Evolutionary conservation across 2,329 filamentous ascomycete genomes (phyloP), one percentile per base, ranked within the genome.

Genomic region (Metarhizium humberi): DNA sequence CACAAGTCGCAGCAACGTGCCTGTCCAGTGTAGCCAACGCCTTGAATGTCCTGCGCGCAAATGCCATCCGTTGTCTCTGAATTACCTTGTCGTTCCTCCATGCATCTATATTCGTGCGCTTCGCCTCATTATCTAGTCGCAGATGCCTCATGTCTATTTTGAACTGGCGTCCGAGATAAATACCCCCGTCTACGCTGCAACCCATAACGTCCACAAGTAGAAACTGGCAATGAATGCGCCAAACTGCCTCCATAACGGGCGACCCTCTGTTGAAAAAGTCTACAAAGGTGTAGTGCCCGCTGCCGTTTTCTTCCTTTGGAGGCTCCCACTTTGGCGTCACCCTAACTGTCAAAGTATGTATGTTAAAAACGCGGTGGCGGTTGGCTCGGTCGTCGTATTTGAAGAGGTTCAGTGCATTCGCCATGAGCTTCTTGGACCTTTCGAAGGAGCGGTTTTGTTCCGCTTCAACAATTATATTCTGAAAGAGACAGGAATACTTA

Each of bases 261-360:
- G 68, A 67, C 0, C 55, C 47, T 7, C 55, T 34, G 4, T 58
- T 34, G 58, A 77, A 71, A 59, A 75, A 73, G 55, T 69, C 56
- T 52, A 68, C 60, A 52, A 74, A 71, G 3, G 70, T 71, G 40
- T 73, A 67, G 10, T 59, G 32, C 14, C 53, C 56, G 40, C 14
- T 14, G 10, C 6, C 38, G 18, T 50, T 32, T 8, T 55, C 32
- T 40, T 40, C 56, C 2, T 25, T 42, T 8, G 29, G 29, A 3
- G 53, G 59, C 11, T 59, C 34, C 56, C 53, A 56, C 16, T 50
- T 57, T 1, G 72, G 72, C 16, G 66, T 66, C 50, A 79, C 60
- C 38, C 74, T 68, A 50, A 80, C 64, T 3, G 68, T 72, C 29
- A 80, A 61, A 1, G 70, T 76, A 55, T 73, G 67, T 3, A 80